phyloP scores from a whole-genome alignment of 345 rosid species.

The Trapa incisa region DNA sequence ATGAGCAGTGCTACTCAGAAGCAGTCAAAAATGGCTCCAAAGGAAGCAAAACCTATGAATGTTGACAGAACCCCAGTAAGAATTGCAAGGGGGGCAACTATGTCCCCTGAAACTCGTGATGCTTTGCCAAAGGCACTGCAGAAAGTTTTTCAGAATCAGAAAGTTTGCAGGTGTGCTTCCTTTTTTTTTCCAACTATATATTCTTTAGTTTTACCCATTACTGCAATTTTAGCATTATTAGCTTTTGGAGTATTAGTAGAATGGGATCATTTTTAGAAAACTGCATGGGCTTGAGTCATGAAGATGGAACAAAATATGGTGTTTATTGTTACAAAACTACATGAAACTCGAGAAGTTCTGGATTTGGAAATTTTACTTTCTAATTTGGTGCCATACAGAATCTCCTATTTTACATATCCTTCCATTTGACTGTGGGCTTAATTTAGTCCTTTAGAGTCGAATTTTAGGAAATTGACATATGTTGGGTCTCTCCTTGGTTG shows the following conservation, averaged over 20 bases:
- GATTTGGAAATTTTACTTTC: background rate
- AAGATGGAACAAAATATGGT: background rate
- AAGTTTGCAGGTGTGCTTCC: slow-evolving; percentile 69
- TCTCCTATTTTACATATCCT: background rate
- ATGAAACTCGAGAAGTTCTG: background rate
- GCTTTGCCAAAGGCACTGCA: slow-evolving; percentile 59
- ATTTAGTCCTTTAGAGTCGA: background rate
- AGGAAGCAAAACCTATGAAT: slow-evolving; percentile 22
- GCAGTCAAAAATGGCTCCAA: slow-evolving; percentile 12
- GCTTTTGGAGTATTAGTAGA: background rate
- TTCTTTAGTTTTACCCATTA: background rate
- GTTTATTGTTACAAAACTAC: background rate
- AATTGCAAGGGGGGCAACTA: slow-evolving; percentile 20
- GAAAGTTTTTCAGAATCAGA: slow-evolving; percentile 57
- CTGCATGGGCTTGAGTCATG: background rate
- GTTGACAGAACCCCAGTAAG: slow-evolving; percentile 28
- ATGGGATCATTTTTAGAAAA: background rate
- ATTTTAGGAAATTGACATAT: background rate
- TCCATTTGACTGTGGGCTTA: background rate
- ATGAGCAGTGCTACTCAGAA: slow-evolving; percentile 20
- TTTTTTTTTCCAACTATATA: background rate
- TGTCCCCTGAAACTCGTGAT: slow-evolving; percentile 51
- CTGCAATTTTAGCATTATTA: slow-evolving; percentile 1
- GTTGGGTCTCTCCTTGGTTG: background rate
- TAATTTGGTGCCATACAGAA: background rate